phyloP scores from a whole-genome alignment of 2,329 filamentous ascomycete genomes.

The Monosporascus sp. region DNA sequence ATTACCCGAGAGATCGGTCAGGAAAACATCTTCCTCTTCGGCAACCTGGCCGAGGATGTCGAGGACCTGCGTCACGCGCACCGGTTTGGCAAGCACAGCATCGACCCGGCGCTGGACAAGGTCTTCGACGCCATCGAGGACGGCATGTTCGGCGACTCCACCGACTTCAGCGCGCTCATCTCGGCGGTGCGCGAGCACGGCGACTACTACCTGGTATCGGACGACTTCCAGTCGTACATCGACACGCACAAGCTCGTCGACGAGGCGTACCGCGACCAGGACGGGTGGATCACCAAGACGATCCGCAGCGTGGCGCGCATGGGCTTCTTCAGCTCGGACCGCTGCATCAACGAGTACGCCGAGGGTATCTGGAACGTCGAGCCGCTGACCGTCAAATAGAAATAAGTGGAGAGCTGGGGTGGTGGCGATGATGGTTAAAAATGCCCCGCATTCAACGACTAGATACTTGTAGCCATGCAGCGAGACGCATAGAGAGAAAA shows the following conservation, averaged over 20 bases:
- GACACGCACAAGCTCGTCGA: constrained; percentile 89
- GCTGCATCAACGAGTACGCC: constrained; percentile 96
- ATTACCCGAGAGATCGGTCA: constrained; percentile 96
- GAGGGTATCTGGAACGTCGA: constrained; percentile 97
- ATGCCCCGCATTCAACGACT: too few relatives aligned
- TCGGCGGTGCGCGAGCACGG: constrained; percentile 85
- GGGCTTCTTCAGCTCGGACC: constrained; percentile 95
- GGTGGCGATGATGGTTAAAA: not conserved
- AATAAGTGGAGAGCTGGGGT: not conserved
- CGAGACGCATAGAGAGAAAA: too few relatives aligned
- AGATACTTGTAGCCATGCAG: too few relatives aligned
- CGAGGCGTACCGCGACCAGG: constrained; percentile 84
- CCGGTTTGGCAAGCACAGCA: constrained; percentile 71
- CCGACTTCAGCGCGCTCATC: constrained; percentile 76
- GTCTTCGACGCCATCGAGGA: constrained; percentile 81
- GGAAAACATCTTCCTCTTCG: constrained; percentile 97
- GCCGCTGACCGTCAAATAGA: constrained; percentile 50
- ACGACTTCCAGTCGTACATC: constrained; percentile 94
- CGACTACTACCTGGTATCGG: constrained; percentile 95
- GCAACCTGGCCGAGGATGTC: constrained; percentile 91
- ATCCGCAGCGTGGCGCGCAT: constrained; percentile 87
- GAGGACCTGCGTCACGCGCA: constrained; percentile 91
- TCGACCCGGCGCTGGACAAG: constrained; percentile 70
- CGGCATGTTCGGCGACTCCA: constrained; percentile 73
- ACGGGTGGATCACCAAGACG: constrained; percentile 86